Evolutionary conservation across 169 alveolate genomes (phyloP).

Genomic region (Eimeria mitis): DNA sequence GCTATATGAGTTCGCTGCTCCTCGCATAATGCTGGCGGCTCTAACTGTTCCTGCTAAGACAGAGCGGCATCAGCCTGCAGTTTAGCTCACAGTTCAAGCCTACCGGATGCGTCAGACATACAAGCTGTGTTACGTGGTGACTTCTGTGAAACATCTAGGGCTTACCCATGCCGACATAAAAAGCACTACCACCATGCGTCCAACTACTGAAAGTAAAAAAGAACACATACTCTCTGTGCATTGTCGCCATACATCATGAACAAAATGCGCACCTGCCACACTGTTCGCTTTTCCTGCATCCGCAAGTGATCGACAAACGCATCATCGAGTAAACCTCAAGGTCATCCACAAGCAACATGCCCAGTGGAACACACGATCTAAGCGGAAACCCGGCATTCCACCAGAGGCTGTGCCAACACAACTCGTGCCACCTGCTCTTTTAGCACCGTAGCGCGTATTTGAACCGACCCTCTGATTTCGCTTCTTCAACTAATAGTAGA

Average conservation of each 20-base stretch:
- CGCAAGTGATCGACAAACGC: neutral
- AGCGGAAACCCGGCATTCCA: neutral
- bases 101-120: neutral
- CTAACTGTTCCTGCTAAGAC: neutral
- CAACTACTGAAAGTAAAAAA: neutral
- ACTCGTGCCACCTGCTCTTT: neutral
- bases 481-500: too few species aligned
- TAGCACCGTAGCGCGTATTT: too few species aligned
- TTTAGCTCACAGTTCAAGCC: neutral
- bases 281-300: neutral
- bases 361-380: neutral
- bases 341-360: neutral
- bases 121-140: neutral
- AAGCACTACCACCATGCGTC: neutral
- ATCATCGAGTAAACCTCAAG: neutral
- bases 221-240: neutral
- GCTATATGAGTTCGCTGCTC: neutral
- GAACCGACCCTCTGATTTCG: too few species aligned
- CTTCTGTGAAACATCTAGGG: too few species aligned
- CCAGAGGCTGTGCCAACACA: neutral
- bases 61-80: neutral
- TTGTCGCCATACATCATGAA: neutral
- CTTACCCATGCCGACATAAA: neutral
- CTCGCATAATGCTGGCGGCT: neutral
- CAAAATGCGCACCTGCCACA: neutral